Percentiles rank a stretch among this genome's conserved stretches.
phyloP scores from a whole-genome alignment of 139 green algal species.

The Chlamydomonas schloesseri region DNA sequence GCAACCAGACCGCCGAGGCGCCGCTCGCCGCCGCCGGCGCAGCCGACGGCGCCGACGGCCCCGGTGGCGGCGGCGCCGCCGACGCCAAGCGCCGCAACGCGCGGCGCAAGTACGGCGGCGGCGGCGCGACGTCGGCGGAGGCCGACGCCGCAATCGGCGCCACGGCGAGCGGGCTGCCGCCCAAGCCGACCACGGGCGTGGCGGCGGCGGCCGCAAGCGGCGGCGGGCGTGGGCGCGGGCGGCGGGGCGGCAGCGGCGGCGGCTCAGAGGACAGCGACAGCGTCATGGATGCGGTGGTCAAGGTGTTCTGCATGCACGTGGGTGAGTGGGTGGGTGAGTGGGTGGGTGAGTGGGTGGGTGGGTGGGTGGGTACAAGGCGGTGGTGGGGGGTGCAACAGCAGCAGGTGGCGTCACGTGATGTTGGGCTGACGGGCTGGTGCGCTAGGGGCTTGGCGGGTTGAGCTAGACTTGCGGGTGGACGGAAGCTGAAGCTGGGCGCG shows the following conservation, averaged over 20 bases:
- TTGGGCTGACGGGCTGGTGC: too few relatives aligned
- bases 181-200: neutral
- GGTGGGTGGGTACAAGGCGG: too few relatives aligned
- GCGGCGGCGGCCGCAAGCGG: neutral
- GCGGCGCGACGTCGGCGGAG: slow-evolving; percentile 39
- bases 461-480: too few relatives aligned
- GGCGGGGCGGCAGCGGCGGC: too few relatives aligned
- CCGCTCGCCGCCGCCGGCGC: neutral
- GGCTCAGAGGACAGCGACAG: slow-evolving; percentile 41
- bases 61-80: neutral
- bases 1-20: neutral
- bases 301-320: slow-evolving; percentile 65
- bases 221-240: neutral
- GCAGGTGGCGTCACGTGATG: too few relatives aligned
- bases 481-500: too few relatives aligned
- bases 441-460: too few relatives aligned
- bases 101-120: slow-evolving; percentile 42
- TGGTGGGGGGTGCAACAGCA: too few relatives aligned
- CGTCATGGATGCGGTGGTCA: slow-evolving; percentile 79
- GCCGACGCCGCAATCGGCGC: neutral
- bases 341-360: too few relatives aligned
- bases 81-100: neutral
- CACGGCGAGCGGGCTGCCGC: neutral
- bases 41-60: neutral
- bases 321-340: too few relatives aligned